These are phyloP conservation scores for Mycena amicta DNA, from an alignment of 768 basidiomycete species.

Conservation along the genomic window DNA sequence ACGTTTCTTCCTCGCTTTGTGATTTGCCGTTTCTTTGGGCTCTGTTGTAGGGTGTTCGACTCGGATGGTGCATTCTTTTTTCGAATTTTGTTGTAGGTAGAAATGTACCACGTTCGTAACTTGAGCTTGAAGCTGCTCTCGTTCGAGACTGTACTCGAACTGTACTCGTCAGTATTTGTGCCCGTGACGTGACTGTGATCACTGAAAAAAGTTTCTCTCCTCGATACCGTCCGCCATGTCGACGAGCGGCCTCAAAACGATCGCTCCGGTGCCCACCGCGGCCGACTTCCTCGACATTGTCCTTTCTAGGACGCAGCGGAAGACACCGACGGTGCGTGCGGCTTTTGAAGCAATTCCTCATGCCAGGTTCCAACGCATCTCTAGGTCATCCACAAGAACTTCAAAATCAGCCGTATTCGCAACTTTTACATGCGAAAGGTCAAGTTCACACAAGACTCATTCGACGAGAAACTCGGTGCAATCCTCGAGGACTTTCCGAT, in stretches of 20 bases:
- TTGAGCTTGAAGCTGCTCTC: no score
- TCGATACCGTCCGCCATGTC: slow-evolving; percentile 60
- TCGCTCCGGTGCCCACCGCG: slow-evolving; percentile 98
- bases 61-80: no score
- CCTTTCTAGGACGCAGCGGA: slow-evolving; percentile 90
- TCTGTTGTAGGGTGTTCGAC: no score
- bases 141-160: no score
- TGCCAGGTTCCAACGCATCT: background rate
- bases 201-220: no score
- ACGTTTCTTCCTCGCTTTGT: no score
- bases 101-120: no score
- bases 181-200: no score
- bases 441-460: slow-evolving; percentile 96
- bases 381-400: slow-evolving; percentile 98
- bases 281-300: slow-evolving; percentile 94
- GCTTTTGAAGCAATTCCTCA: slow-evolving; percentile 33
- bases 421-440: slow-evolving; percentile 99
- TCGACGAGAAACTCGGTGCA: slow-evolving; percentile 91
- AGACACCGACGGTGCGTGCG: slow-evolving; percentile 78
- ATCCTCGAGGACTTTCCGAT: slow-evolving; percentile 97
- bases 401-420: slow-evolving; percentile 98
- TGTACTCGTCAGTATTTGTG: no score
- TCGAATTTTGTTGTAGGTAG: no score
- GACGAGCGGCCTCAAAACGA: slow-evolving; percentile 91
- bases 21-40: no score